Evolutionary conservation across 2,329 filamentous ascomycete genomes (phyloP), one percentile per base, ranked within the genome.

Genomic region (Colletotrichum costaricense): DNA sequence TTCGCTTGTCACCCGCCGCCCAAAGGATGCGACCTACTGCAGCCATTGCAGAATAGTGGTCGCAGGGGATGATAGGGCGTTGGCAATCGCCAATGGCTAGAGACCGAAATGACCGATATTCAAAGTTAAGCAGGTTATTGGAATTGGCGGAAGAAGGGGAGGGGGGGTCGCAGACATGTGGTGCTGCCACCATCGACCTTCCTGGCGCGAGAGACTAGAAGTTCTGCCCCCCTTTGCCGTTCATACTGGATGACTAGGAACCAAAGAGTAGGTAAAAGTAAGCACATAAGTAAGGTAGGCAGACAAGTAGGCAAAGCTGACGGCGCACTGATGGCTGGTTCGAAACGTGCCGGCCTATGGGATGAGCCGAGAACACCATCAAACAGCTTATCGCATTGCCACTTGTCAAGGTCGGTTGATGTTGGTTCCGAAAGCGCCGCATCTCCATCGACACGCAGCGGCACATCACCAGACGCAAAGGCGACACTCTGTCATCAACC

Each of bases 311-410:
- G 57, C 30, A 11, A 46, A 60, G 58, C 42, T 33, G 59, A 24
- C 59, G 59, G 38, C 59, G 59, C 70, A 69, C 55, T 65, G 66
- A 69, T 60, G 65, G 70, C 46, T 59, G 14, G 66, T 65, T 65
- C 66, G 70, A 69, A 69, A 65, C 59, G 49, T 26, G 60, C 49
- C 52, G 59, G 58, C 65, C 63, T 63, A 72, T 69, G 54, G 52
- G 59, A 69, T 54, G 65, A 68, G 58, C 58, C 58, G 65, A 16
- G 46, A 22, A 11, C 46, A 57, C 33, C 42, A 62, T 52, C 24
- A 38, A 30, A 19, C 26, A 49, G 33, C 69, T 68, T 56, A 67
- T 72, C 57, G 35, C 24, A 54, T 59, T n/a, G 65, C 58, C 54
- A 68, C 63, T 49, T 59, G 54, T 66, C 38, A 59, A 59, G n/a